A percentile compares a stretch with the other conserved stretches of the same genome.
Conservation (phyloP, 2,329 filamentous ascomycete genomes). For the Apiospora malaysiana region DNA sequence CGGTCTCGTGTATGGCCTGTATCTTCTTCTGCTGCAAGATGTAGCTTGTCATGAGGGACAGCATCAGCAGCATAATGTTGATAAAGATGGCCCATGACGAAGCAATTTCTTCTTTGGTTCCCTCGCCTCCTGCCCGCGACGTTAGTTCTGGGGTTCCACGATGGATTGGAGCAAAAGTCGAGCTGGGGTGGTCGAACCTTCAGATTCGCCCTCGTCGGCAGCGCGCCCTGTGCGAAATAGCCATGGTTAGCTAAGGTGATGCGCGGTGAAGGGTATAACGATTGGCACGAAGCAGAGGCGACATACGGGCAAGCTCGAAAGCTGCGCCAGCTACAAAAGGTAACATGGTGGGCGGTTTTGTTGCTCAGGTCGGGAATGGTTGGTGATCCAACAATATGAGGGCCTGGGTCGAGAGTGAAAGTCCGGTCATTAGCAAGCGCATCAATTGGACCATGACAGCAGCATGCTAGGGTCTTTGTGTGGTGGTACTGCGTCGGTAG, state of each 20-base stretch:
- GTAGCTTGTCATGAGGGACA: slow-evolving; percentile 96
- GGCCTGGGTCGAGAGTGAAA: slow-evolving; percentile 12
- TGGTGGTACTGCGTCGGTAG: background rate
- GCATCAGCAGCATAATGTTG: slow-evolving; percentile 89
- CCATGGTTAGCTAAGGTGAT: slow-evolving; percentile 10
- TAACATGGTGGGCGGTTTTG: slow-evolving; percentile 40
- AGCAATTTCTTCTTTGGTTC: slow-evolving; percentile 90
- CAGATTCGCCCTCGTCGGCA: slow-evolving; percentile 53
- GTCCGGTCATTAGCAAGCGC: slow-evolving; percentile 17
- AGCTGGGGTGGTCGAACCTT: slow-evolving; percentile 43
- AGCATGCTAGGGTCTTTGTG: slow-evolving; percentile 10
- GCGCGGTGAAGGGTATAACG: slow-evolving; percentile 18
- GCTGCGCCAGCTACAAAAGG: slow-evolving; percentile 43
- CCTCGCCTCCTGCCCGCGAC: slow-evolving; percentile 64
- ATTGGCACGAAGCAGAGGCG: slow-evolving; percentile 22
- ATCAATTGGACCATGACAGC: slow-evolving; percentile 20
- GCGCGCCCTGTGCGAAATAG: slow-evolving; percentile 46
- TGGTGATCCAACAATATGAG: slow-evolving; percentile 8
- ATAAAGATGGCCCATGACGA: slow-evolving; percentile 98
- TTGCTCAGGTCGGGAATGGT: slow-evolving; percentile 14
- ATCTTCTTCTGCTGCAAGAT: slow-evolving; percentile 96
- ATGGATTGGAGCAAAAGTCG: background rate
- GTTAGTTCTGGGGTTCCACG: slow-evolving; percentile 19
- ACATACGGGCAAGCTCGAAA: slow-evolving; percentile 48
- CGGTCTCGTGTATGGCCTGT: slow-evolving; percentile 96